phyloP scores from a whole-genome alignment of 2,329 filamentous ascomycete species.

The Stachybotrys echinatus region DNA sequence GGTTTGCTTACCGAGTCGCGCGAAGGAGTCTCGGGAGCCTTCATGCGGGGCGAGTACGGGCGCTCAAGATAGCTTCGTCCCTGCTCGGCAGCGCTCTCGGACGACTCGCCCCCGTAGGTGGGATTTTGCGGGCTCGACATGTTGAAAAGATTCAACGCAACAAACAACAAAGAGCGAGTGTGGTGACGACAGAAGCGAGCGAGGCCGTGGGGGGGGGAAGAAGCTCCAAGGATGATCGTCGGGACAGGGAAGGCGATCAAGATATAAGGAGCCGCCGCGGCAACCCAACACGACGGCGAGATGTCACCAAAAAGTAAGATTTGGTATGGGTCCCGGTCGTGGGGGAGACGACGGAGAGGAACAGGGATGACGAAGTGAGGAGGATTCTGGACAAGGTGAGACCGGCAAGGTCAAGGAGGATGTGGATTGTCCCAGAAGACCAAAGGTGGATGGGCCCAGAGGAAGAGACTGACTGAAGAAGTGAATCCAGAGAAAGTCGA shows the following conservation, averaged over 20 bases:
- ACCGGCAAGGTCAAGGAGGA: no score
- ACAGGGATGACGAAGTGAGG: no score
- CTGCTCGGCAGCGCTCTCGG: background rate
- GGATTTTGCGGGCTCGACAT: background rate
- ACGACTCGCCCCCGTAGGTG: background rate
- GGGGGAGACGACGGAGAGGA: no score
- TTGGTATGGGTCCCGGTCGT: no score
- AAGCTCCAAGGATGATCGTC: background rate
- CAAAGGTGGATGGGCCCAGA: no score
- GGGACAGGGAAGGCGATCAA: background rate
- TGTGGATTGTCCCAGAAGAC: no score
- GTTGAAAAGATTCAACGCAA: background rate
- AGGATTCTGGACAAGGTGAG: no score
- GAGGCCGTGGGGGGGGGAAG: background rate
- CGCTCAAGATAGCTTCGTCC: background rate
- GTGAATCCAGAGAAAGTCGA: no score
- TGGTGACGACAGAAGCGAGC: background rate
- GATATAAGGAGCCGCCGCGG: background rate
- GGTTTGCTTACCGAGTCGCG: conserved; percentile 21
- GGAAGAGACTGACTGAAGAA: no score
- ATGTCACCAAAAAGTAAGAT: no score
- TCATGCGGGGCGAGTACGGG: background rate
- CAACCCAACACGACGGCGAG: background rate
- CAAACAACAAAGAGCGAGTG: background rate
- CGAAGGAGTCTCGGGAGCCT: conserved; percentile 12